Percentiles rank a stretch among this genome's conserved stretches.
Evolutionary conservation across 2,329 filamentous ascomycete genomes (phyloP).

Genomic region (Rhytidhysteron rufulum): DNA sequence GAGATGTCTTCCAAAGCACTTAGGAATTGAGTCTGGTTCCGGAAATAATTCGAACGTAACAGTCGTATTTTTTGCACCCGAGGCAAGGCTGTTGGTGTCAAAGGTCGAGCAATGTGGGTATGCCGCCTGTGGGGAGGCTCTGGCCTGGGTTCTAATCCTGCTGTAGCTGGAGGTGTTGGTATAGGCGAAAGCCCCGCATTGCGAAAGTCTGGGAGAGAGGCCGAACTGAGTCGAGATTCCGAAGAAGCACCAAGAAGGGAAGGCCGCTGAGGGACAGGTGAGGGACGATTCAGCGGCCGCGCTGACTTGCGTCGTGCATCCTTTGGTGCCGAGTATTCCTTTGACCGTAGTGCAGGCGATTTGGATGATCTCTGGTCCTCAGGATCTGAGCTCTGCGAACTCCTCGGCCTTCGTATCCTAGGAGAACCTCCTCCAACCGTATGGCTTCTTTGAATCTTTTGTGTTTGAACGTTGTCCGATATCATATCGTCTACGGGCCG

Average conservation of each 20-base stretch:
- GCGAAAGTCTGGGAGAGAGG: conserved; percentile 61
- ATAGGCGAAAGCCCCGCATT: conserved; percentile 46
- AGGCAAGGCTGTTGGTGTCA: conserved; percentile 61
- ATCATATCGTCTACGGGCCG: conserved; percentile 60
- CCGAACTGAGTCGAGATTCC: conserved; percentile 63
- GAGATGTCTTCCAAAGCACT: conserved; percentile 80
- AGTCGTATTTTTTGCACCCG: conserved; percentile 65
- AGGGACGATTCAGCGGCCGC: conserved; percentile 19
- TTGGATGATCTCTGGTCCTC: conserved; percentile 32
- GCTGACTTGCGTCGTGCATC: conserved; percentile 26
- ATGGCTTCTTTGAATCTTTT: conserved; percentile 63
- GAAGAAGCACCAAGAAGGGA: conserved; percentile 53
- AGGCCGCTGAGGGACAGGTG: conserved; percentile 37
- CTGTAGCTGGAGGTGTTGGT: conserved; percentile 37
- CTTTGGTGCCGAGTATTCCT: conserved; percentile 21
- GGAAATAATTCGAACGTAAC: conserved; percentile 76
- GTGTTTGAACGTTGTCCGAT: conserved; percentile 53
- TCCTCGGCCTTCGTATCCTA: conserved; percentile 42
- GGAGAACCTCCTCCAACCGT: conserved; percentile 55
- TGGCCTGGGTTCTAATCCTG: conserved; percentile 31
- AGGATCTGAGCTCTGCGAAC: conserved; percentile 30
- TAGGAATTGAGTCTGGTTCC: conserved; percentile 75
- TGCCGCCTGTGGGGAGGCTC: conserved; percentile 47
- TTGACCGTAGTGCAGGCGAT: conserved; percentile 32
- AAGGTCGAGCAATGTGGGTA: conserved; percentile 53